phyloP scores from a whole-genome alignment of 2,329 filamentous ascomycete genomes.

The Colletotrichum sp. region DNA sequence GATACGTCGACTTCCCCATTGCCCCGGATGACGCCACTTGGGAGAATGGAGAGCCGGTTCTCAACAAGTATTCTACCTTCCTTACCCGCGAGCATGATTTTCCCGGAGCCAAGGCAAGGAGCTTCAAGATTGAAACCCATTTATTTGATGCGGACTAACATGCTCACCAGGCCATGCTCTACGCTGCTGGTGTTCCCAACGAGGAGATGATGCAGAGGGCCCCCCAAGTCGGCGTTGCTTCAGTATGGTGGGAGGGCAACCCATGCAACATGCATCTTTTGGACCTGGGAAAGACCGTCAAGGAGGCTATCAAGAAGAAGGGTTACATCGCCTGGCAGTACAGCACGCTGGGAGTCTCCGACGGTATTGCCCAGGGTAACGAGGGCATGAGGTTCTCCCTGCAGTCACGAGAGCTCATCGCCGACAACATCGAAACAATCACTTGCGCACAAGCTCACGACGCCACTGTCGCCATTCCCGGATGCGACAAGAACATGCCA shows the following conservation, averaged over 20 bases:
- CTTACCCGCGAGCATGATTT: conserved; percentile 4
- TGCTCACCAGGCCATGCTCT: conserved; percentile 81
- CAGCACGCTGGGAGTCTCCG: conserved; percentile 86
- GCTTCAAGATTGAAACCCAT: background rate
- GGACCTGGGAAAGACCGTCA: conserved; percentile 86
- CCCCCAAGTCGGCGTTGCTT: conserved; percentile 88
- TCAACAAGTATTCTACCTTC: background rate
- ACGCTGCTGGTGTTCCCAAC: conserved; percentile 86
- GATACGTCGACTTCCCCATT: background rate
- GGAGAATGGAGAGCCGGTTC: background rate
- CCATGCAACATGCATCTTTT: conserved; percentile 78
- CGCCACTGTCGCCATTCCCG: conserved; percentile 90
- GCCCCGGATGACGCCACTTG: background rate
- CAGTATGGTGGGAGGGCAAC: conserved; percentile 98
- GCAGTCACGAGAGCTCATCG: conserved; percentile 89
- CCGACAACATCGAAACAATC: conserved; percentile 91
- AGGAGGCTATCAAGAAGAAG: conserved; percentile 77
- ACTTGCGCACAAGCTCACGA: conserved; percentile 93
- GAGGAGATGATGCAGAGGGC: conserved; percentile 85
- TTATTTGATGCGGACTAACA: background rate
- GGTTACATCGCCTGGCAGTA: conserved; percentile 97
- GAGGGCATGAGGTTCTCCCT: conserved; percentile 96
- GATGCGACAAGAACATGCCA: conserved; percentile 98
- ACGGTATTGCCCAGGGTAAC: conserved; percentile 93
- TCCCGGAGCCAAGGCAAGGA: background rate